phyloP scores from a whole-genome alignment of 2,329 filamentous ascomycete genomes.

The Fonsecaea multimorphosa region DNA sequence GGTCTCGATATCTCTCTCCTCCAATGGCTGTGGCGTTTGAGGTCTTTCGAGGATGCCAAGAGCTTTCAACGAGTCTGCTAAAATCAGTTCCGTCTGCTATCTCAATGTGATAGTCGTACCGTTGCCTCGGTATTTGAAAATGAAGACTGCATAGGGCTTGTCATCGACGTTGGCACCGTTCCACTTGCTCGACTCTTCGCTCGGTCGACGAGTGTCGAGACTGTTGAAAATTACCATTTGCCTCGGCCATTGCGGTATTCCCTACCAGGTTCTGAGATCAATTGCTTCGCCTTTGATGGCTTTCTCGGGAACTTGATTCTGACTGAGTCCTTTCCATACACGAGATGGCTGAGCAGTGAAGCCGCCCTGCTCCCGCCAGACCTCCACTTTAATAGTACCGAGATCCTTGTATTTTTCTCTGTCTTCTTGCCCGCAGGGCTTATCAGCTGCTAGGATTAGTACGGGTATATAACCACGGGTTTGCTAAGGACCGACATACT shows the following conservation, averaged over 20 bases:
- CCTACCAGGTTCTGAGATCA: not conserved
- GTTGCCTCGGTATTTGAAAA: constrained; percentile 12
- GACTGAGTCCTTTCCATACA: not conserved
- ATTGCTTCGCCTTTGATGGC: constrained; percentile 5
- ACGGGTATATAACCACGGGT: not conserved
- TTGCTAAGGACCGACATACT: not conserved
- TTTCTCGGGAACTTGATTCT: not conserved
- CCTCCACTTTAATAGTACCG: not conserved
- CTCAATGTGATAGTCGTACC: not conserved
- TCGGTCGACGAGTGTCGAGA: not conserved
- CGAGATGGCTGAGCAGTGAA: not conserved
- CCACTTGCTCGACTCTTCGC: too few species aligned
- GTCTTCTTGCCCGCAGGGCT: not conserved
- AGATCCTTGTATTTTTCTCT: not conserved
- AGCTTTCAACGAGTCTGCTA: not conserved
- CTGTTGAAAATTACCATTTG: not conserved
- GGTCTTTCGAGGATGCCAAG: constrained; percentile 8
- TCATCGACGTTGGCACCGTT: not conserved
- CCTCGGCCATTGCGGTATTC: not conserved
- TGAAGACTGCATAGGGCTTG: constrained; percentile 3
- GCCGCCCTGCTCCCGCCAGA: not conserved
- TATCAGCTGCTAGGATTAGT: not conserved
- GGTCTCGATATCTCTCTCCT: constrained; percentile 2
- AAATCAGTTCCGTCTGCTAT: not conserved
- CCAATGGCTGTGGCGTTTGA: not conserved